Percentiles rank a stretch among this genome's conserved stretches.
These are phyloP conservation scores for Nannochloropsis gaditana DNA, from an alignment of 108 stramenopile genomes.

Conservation along the genomic window DNA sequence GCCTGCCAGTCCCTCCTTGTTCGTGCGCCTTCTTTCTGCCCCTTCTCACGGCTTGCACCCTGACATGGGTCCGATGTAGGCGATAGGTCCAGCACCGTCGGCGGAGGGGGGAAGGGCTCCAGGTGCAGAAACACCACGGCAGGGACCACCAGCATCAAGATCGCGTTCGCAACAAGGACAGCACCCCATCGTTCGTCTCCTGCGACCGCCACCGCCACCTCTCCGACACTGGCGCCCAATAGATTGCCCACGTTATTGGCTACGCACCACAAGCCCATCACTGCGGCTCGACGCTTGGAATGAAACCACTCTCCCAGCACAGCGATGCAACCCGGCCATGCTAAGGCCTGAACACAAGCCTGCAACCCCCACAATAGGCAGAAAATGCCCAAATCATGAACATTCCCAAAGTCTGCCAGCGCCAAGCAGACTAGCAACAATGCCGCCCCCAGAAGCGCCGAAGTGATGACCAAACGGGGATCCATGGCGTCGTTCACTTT, in stretches of 20 bases:
- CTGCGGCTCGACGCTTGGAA: background rate
- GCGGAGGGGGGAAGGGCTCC: background rate
- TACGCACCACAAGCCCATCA: constrained; percentile 11
- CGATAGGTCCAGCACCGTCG: background rate
- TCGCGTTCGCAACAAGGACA: background rate
- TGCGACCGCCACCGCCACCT: background rate
- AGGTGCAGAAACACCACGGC: background rate
- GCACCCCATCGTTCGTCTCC: background rate
- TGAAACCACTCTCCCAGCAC: background rate
- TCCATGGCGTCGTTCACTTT: background rate
- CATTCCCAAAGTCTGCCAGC: background rate
- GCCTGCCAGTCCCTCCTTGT: too few relatives aligned
- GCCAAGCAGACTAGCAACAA: background rate
- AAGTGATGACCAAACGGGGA: background rate
- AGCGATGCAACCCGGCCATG: background rate
- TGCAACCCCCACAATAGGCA: constrained; percentile 8
- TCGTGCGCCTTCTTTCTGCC: background rate
- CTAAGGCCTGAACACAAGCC: background rate
- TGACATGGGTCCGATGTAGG: background rate
- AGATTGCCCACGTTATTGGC: constrained; percentile 13
- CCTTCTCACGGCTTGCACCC: background rate
- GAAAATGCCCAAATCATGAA: background rate
- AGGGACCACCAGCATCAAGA: background rate
- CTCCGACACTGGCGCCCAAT: background rate
- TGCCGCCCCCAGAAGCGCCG: background rate